Evolutionary conservation across 306 rosid genomes (phyloP).

Genomic region (Phaseolus lunatus): DNA sequence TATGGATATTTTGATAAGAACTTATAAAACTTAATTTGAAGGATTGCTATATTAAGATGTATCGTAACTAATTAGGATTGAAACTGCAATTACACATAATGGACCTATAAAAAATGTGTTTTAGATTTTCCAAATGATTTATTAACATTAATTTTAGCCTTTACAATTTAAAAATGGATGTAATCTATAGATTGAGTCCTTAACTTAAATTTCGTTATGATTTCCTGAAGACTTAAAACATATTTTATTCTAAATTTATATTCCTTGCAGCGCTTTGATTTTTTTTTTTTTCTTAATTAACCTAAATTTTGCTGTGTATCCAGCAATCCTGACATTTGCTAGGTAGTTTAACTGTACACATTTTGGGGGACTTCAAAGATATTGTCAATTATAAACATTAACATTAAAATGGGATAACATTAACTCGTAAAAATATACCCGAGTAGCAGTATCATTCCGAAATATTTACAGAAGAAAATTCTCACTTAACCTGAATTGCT

Average conservation of each 20-base stretch:
- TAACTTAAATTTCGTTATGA: not conserved
- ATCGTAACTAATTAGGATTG: not conserved
- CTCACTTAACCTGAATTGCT: not conserved
- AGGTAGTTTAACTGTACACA: not conserved
- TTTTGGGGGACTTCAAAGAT: not conserved
- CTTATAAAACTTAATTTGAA: not conserved
- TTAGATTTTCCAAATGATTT: not conserved
- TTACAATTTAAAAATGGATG: too few relatives aligned
- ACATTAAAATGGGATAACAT: not conserved
- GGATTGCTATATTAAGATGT: not conserved
- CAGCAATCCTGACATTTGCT: not conserved
- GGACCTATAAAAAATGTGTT: not conserved
- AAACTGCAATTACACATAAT: not conserved
- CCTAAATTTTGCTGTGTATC: not conserved
- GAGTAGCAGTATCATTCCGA: not conserved
- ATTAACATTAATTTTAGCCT: not conserved
- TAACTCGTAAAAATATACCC: not conserved
- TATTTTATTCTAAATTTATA: not conserved
- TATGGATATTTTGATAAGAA: not conserved
- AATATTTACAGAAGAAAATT: constrained; percentile 9
- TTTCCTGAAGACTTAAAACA: not conserved
- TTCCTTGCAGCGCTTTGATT: not conserved
- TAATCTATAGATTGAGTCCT: not conserved
- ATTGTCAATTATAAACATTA: not conserved
- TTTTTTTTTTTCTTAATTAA: not conserved